Evolutionary conservation across 2,329 filamentous ascomycete genomes (phyloP).

Genomic region (Beauveria medogensis): DNA sequence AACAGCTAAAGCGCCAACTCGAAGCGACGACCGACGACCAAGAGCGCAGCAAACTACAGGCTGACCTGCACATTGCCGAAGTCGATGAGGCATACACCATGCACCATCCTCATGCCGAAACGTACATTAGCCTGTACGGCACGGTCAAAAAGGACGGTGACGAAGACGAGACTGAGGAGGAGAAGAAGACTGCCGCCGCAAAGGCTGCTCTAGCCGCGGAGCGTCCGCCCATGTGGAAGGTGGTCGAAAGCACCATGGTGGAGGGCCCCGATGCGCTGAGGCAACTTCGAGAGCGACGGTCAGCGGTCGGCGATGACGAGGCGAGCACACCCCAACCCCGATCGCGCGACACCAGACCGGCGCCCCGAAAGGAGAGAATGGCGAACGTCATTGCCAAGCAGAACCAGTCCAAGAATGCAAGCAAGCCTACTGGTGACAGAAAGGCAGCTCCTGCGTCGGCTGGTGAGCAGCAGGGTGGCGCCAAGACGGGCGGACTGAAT

Average conservation of each 20-base stretch:
- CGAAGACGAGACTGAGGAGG: slow-evolving; percentile 30
- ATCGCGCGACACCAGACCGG: background rate
- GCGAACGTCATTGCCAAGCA: slow-evolving; percentile 12
- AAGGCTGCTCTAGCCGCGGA: slow-evolving; percentile 36
- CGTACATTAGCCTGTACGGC: slow-evolving; percentile 59
- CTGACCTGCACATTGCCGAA: slow-evolving; percentile 58
- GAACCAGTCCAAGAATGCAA: slow-evolving; percentile 17
- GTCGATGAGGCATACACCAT: slow-evolving; percentile 70
- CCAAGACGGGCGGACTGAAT: slow-evolving; percentile 23
- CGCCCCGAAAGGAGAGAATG: slow-evolving; percentile 7
- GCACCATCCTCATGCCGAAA: slow-evolving; percentile 62
- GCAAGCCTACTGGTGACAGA: slow-evolving; percentile 18
- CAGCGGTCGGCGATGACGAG: slow-evolving; percentile 13
- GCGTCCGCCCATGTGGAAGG: slow-evolving; percentile 56
- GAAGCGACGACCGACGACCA: slow-evolving; percentile 41
- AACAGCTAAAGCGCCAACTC: slow-evolving; percentile 54
- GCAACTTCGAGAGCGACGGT: slow-evolving; percentile 45
- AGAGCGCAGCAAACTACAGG: slow-evolving; percentile 43
- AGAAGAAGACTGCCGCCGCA: slow-evolving; percentile 30
- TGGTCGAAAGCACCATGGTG: slow-evolving; percentile 56
- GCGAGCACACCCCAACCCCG: background rate
- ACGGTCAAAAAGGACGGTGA: slow-evolving; percentile 24
- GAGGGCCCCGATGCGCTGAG: slow-evolving; percentile 45
- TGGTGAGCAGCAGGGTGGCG: slow-evolving; percentile 17
- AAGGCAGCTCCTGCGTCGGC: slow-evolving; percentile 10